Evolutionary conservation across 352 stramenopile genomes (phyloP).

Genomic region (Phytopythium ostracodes): DNA sequence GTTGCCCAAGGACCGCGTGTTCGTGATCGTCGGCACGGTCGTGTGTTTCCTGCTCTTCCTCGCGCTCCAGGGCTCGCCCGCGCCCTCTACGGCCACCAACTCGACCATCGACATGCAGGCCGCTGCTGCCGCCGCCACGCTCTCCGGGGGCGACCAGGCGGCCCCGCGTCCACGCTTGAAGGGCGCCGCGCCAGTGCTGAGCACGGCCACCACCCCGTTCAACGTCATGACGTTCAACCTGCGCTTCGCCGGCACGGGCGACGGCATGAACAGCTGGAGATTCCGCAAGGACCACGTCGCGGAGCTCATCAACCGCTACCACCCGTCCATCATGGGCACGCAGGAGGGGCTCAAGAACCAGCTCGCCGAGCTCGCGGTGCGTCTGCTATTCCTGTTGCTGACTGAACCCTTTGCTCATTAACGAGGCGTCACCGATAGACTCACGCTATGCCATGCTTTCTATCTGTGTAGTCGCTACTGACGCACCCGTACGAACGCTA

Average conservation of each 20-base stretch:
- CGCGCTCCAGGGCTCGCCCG: slow-evolving; percentile 33
- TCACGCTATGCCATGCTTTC: not conserved
- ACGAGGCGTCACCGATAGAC: too few relatives aligned
- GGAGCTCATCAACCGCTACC: slow-evolving; percentile 72
- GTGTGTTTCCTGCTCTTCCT: slow-evolving; percentile 70
- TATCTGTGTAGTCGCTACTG: slow-evolving; percentile 25
- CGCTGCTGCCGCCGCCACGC: slow-evolving; percentile 19
- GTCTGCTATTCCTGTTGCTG: not conserved
- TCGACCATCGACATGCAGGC: slow-evolving; percentile 32
- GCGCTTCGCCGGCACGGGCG: slow-evolving; percentile 57
- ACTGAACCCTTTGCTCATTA: too few relatives aligned
- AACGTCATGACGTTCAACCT: slow-evolving; percentile 87
- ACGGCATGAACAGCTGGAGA: slow-evolving; percentile 62
- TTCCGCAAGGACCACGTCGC: slow-evolving; percentile 72
- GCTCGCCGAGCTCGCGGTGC: slow-evolving; percentile 52
- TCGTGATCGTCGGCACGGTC: slow-evolving; percentile 58
- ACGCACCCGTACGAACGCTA: slow-evolving; percentile 68
- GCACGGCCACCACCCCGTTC: slow-evolving; percentile 45
- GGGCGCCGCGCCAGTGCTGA: slow-evolving; percentile 19
- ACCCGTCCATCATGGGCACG: slow-evolving; percentile 66
- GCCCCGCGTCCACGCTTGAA: slow-evolving; percentile 31
- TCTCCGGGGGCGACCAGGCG: slow-evolving; percentile 20
- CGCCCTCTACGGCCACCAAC: not conserved
- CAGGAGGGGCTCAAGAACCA: slow-evolving; percentile 72
- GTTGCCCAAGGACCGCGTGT: slow-evolving; percentile 34